Evolutionary conservation across 192 early-diverging fungal genomes (phyloP).

Genomic region (Coemansia sp.): DNA sequence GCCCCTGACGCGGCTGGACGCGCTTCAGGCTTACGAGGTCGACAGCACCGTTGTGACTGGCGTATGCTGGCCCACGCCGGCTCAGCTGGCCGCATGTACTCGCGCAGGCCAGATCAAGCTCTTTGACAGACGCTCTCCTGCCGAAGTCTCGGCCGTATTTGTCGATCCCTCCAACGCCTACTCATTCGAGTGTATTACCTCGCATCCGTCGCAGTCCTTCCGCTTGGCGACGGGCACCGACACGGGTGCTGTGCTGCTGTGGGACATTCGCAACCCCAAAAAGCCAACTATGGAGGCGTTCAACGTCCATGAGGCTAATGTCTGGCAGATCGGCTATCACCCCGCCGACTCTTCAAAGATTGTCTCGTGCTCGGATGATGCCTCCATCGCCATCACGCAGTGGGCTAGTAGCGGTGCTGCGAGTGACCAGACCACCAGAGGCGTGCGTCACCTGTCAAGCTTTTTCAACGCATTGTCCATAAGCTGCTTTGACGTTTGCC

Average conservation of each 20-base stretch:
- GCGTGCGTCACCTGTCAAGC: slow-evolving; percentile 20
- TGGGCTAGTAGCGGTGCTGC: slow-evolving; percentile 11
- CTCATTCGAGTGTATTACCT: slow-evolving; percentile 39
- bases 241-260: slow-evolving; percentile 30
- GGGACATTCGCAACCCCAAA: slow-evolving; percentile 43
- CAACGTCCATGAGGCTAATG: slow-evolving; percentile 34
- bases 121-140: slow-evolving; percentile 35
- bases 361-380: slow-evolving; percentile 51
- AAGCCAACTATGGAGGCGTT: slow-evolving; percentile 28
- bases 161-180: slow-evolving; percentile 14
- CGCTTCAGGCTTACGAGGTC: slow-evolving; percentile 24
- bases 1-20: slow-evolving; percentile 14
- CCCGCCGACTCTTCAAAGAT: slow-evolving; percentile 28
- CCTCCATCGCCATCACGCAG: slow-evolving; percentile 36
- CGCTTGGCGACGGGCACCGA: slow-evolving; percentile 44
- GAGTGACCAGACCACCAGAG: not conserved
- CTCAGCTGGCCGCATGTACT: slow-evolving; percentile 34
- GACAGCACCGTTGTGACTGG: slow-evolving; percentile 43
- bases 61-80: slow-evolving; percentile 44
- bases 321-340: slow-evolving; percentile 43
- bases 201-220: slow-evolving; percentile 50
- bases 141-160: slow-evolving; percentile 27
- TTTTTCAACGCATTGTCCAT: slow-evolving; percentile 45
- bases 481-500: slow-evolving; percentile 47
- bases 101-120: slow-evolving; percentile 49